Evolutionary conservation across 768 basidiomycete genomes (phyloP).

Genomic region (Termitomyces sp.): DNA sequence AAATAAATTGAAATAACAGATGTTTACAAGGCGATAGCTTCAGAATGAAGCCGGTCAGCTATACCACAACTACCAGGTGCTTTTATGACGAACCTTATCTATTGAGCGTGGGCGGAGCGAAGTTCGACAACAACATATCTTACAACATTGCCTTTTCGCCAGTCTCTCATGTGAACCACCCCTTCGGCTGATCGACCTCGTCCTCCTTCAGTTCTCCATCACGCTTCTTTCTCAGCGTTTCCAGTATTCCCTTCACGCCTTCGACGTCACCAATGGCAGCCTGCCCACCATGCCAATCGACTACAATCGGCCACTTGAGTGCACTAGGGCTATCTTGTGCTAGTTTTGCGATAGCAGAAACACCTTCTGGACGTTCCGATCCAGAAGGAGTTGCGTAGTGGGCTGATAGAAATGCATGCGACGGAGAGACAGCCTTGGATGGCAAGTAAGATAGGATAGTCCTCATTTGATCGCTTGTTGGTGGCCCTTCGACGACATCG

Average conservation of each 20-base stretch:
- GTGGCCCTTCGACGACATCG: slow-evolving; percentile 64
- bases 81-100: background rate
- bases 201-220: slow-evolving; percentile 59
- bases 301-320: slow-evolving; percentile 78
- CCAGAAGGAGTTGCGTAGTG: slow-evolving; percentile 48
- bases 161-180: slow-evolving; percentile 45
- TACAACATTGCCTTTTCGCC: background rate
- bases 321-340: slow-evolving; percentile 53
- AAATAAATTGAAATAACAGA: background rate
- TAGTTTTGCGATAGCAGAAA: slow-evolving; percentile 45
- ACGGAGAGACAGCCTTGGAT: slow-evolving; percentile 32
- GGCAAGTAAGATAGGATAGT: slow-evolving; percentile 64
- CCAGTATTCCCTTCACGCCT: slow-evolving; percentile 65
- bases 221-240: slow-evolving; percentile 56
- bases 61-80: background rate
- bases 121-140: background rate
- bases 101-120: background rate
- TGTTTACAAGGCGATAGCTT: background rate
- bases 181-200: slow-evolving; percentile 43
- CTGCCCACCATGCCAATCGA: slow-evolving; percentile 68
- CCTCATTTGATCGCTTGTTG: slow-evolving; percentile 63
- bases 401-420: slow-evolving; percentile 52
- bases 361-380: slow-evolving; percentile 33
- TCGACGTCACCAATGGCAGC: slow-evolving; percentile 66
- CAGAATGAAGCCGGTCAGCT: background rate